Evolutionary conservation across 371 early-diverging fungal species (phyloP), one percentile per base, ranked within the genome.

Genomic region (Lichtheimia corymbifera): DNA sequence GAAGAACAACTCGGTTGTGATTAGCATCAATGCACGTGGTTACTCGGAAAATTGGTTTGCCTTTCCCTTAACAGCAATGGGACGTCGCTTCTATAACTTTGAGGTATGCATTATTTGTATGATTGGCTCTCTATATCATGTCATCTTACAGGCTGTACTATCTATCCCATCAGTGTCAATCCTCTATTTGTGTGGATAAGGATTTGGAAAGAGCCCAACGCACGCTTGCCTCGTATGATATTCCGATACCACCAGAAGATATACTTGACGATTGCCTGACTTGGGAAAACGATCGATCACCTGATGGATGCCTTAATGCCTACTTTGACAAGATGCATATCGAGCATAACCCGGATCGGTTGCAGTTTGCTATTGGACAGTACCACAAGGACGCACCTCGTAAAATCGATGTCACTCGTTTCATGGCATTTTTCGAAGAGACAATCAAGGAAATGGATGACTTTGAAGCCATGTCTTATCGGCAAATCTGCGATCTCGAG

Each of bases 41-140:
- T 80, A 78, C 18, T 61, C 44, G 17, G 85, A 84, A 50, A 22
- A 53, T 18, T 84, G 83, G 85, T 84, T 84, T 61, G 67, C 65
- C n/a, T 77, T 47, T 24, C 68, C 77, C 0, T 62, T 76, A 55
- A 77, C 79, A 15, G 82, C 72, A 4, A 58, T 80, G n/a, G 83
- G 79, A 3, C 62, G 78, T 30, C 73, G 82, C 5, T 66, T 84
- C 20, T 76, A 74, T 24, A 63, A 63, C 7, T 74, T 74, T 45
- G 50, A 64, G 59, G 62, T 57, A 61, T 7, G 64, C 24, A 11
- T 44, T 35, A 9, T 35, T 35, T 35, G 28, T 7, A 9, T 35
- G 11, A 35, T 11, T 6, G 35, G 35, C 9, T 11, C 0, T 35
- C 0, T 35, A 9, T 9, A 11, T 35, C 35, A 9, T 20, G 24